phyloP scores from a whole-genome alignment of 2,329 filamentous ascomycete genomes.

The Ophiosphaerella korrae region DNA sequence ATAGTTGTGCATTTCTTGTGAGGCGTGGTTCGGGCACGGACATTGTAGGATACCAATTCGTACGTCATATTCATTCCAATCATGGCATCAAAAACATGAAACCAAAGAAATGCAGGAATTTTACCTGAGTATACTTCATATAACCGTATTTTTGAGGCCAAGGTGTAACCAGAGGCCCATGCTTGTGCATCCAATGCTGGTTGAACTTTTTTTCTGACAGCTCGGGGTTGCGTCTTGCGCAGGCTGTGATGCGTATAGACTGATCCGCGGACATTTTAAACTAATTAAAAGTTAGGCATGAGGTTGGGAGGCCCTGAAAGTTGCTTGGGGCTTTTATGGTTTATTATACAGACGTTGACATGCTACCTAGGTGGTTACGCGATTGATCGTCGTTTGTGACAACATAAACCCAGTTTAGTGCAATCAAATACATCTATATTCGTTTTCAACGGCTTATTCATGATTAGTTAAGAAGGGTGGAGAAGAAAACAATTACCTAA shows the following conservation, averaged over 20 bases:
- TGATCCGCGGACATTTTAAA: conserved; percentile 10
- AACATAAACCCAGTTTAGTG: too few relatives aligned
- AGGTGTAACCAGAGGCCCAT: conserved; percentile 24
- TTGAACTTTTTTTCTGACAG: conserved; percentile 29
- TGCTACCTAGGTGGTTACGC: too few relatives aligned
- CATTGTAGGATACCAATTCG: conserved; percentile 26
- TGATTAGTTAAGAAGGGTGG: too few relatives aligned
- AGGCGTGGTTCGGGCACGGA: conserved; percentile 20
- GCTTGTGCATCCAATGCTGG: conserved; percentile 30
- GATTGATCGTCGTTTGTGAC: too few relatives aligned
- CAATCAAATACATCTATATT: too few relatives aligned
- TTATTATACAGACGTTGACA: too few relatives aligned
- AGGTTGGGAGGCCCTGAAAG: too few relatives aligned
- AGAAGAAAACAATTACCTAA: too few relatives aligned
- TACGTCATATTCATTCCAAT: background rate
- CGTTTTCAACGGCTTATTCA: too few relatives aligned
- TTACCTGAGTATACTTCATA: conserved; percentile 32
- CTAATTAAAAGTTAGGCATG: background rate
- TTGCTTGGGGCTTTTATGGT: too few relatives aligned
- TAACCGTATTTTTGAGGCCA: conserved; percentile 28
- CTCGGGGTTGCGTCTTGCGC: conserved; percentile 26
- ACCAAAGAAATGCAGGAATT: background rate
- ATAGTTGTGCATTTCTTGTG: conserved; percentile 18
- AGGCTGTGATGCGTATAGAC: conserved; percentile 27
- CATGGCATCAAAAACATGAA: background rate